Base-by-base conservation (phyloP, 2,329 filamentous ascomycete species). In the Cadophora malorum region DNA sequence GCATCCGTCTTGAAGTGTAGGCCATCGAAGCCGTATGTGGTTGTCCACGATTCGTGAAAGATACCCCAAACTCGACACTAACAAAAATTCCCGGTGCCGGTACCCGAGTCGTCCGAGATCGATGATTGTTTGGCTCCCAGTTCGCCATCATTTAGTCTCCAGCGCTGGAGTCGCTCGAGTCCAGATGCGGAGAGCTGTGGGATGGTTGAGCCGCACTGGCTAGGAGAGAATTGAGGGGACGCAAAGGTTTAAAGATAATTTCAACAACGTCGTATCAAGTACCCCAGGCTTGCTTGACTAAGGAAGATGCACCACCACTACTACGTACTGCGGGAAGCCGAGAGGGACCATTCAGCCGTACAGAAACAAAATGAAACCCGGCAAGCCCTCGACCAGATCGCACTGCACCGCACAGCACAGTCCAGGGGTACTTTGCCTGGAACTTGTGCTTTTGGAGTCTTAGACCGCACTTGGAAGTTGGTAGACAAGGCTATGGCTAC, bases 1-100 rank as follows among this genome's bases (percentile, higher is more conserved):
- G 70, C 74, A 76, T 75, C 16, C 69, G 72, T 38, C 64, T 73
- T 16, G 74, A 74, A 33, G 72, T 67, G 47, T 76, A 76, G 35
- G 67, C 73, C 63, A 76, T 53, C 7, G 70, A 67, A 49, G 70
- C 72, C n/a, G 65, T 74, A 61, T 74, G 73, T 49, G 70, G 66
- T 52, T 67, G 65, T 52, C 75, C 66, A 14, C 67, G 63, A 14
- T 70, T 66, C 8, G 73, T 71, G 45, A 74, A 70, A 4, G 75
- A 73, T n/a, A 77, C 66, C 19, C 74, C 75, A 35, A 76, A 72
- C 50, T 76, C 74, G 12, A 77, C 65, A 55, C 73, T 74, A 9
- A 76, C 68, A 63, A 70, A 74, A 23, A 76, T 71, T 45, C 72
- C 76, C 14, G 74, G 75, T 38, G 69, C 23, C 14, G 64, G 67